Percentiles rank a stretch among this genome's conserved stretches.
These are phyloP conservation scores for Aspergillus ustus DNA, from an alignment of 2,329 filamentous ascomycete species.

Conservation along the genomic window DNA sequence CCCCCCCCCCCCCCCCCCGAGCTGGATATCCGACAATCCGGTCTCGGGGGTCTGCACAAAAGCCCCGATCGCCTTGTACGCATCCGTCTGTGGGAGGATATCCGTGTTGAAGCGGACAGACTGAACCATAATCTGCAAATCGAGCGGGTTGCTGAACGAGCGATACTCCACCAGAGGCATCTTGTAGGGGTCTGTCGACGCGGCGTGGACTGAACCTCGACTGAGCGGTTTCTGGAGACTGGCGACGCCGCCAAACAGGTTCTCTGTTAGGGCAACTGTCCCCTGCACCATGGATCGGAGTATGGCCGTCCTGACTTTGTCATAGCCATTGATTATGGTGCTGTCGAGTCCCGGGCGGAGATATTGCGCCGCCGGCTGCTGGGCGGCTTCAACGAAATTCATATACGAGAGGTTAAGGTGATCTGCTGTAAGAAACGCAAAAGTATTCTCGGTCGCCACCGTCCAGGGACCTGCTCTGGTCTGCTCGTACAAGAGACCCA, in stretches of 20 bases:
- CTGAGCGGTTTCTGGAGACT: conserved; percentile 11
- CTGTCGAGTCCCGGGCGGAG: conserved; percentile 1
- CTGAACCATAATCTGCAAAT: not conserved
- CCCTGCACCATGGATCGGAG: not conserved
- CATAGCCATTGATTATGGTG: not conserved
- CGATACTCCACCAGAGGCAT: conserved; percentile 9
- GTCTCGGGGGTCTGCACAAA: not conserved
- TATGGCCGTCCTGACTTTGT: not conserved
- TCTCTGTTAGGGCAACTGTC: conserved; percentile 6
- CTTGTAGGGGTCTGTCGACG: not conserved
- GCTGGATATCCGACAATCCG: conserved; percentile 2
- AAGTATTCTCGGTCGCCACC: not conserved
- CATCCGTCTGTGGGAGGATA: not conserved
- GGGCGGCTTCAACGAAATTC: conserved; percentile 2
- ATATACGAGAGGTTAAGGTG: conserved; percentile 3
- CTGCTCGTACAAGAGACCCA: conserved; percentile 2
- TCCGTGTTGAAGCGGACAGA: conserved; percentile 8
- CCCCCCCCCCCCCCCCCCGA: conserved; percentile 1
- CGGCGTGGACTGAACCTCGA: conserved; percentile 1
- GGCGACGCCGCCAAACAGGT: conserved; percentile 4
- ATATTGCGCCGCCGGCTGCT: not conserved
- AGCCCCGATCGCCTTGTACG: not conserved
- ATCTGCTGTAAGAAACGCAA: not conserved
- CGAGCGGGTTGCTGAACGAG: conserved; percentile 8
- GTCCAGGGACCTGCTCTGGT: not conserved